A percentile compares a stretch with the other conserved stretches of the same genome.
Evolutionary conservation across 495 filamentous ascomycete species (phyloP).

Genomic region (Annulohypoxylon maeteangense): DNA sequence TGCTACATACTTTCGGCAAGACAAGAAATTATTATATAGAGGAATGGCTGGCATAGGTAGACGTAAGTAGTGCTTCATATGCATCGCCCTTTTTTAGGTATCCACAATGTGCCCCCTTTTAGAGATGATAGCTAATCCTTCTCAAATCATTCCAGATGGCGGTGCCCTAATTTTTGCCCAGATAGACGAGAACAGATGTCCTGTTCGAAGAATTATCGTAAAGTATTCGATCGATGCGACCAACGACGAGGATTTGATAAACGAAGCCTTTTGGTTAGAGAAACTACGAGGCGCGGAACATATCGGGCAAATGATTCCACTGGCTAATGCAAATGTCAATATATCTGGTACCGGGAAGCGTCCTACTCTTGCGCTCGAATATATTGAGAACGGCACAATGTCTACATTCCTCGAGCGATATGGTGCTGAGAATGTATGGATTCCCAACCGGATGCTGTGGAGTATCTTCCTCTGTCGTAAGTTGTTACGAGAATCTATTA

Average conservation of each 20-base stretch:
- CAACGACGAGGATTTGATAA: conserved; percentile 19
- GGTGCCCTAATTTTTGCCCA: conserved; percentile 18
- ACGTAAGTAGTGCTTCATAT: conserved; percentile 14
- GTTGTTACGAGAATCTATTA: not conserved
- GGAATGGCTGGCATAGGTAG: conserved; percentile 17
- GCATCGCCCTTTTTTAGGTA: not conserved
- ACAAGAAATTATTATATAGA: conserved; percentile 6
- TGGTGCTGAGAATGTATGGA: not conserved
- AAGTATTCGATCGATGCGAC: conserved; percentile 34
- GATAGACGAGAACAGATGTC: not conserved
- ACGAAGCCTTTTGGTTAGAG: conserved; percentile 27
- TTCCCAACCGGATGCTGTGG: conserved; percentile 36
- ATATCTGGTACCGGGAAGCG: conserved; percentile 7
- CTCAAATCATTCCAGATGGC: conserved; percentile 13
- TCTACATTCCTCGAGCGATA: not conserved
- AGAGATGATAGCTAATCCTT: too few species aligned
- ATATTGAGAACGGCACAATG: conserved; percentile 18
- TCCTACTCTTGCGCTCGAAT: conserved; percentile 37
- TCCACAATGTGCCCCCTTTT: too few species aligned
- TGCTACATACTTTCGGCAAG: conserved; percentile 1
- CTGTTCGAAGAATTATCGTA: conserved; percentile 19
- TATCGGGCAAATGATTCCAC: conserved; percentile 23
- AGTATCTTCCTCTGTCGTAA: conserved; percentile 36
- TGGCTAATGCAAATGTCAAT: conserved; percentile 12
- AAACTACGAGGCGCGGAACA: conserved; percentile 36